phyloP scores from a whole-genome alignment of 2,329 filamentous ascomycete species.

The Pochonia chlamydosporia region DNA sequence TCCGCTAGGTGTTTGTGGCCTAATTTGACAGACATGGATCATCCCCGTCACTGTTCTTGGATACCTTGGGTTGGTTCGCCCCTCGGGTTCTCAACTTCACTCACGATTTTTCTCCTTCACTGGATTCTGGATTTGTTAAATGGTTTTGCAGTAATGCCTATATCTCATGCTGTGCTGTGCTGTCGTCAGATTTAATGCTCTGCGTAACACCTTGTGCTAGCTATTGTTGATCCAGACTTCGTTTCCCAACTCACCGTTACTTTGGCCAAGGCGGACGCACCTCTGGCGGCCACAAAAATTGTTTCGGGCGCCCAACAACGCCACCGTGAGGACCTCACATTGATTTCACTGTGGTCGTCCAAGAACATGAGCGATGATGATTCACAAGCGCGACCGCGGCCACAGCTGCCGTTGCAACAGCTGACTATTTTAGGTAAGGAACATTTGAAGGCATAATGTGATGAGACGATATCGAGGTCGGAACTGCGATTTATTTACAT shows the following conservation, averaged over 20 bases:
- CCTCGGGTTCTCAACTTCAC: neutral
- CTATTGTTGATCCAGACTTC: neutral
- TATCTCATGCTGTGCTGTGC: neutral
- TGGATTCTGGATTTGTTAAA: neutral
- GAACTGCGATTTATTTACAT: neutral
- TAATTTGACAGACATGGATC: too few species aligned
- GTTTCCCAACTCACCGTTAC: neutral
- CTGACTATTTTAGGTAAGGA: constrained; percentile 70
- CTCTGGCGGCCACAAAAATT: too few species aligned
- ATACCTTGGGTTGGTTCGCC: too few species aligned
- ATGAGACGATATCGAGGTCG: too few species aligned
- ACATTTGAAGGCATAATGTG: neutral
- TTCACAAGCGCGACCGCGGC: constrained; percentile 19
- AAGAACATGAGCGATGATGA: constrained; percentile 7
- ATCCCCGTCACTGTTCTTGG: too few species aligned
- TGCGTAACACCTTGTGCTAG: neutral
- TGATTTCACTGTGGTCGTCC: too few species aligned
- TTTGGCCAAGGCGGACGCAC: neutral
- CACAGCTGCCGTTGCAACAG: constrained; percentile 71
- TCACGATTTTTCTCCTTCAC: neutral
- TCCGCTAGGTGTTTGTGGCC: too few species aligned
- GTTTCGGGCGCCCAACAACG: neutral
- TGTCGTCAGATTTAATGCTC: neutral
- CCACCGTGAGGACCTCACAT: too few species aligned
- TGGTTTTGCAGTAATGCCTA: neutral